phyloP scores from a whole-genome alignment of 768 basidiomycete genomes.

The Pisolithus albus region DNA sequence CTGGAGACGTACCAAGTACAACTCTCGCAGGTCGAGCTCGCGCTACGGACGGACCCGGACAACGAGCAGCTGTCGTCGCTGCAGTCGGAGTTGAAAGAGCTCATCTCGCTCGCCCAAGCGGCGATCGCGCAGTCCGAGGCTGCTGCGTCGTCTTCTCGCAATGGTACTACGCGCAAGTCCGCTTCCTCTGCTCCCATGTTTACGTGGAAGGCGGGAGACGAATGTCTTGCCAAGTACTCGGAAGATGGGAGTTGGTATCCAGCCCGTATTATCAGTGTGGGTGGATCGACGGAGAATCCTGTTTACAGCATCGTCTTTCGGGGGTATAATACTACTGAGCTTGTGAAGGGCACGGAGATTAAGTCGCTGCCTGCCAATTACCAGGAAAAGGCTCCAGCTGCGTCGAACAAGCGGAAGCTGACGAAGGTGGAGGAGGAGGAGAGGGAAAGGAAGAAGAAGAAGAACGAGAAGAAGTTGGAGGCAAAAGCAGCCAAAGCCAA shows the following conservation, averaged over 20 bases:
- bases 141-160: slow-evolving; percentile 52
- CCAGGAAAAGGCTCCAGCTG: slow-evolving; percentile 31
- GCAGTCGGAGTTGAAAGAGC: slow-evolving; percentile 71
- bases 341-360: slow-evolving; percentile 64
- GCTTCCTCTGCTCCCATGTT: slow-evolving; percentile 42
- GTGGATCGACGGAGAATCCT: slow-evolving; percentile 73
- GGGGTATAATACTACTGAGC: slow-evolving; percentile 86
- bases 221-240: slow-evolving; percentile 81
- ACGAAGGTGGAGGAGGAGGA: slow-evolving; percentile 80
- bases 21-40: slow-evolving; percentile 80
- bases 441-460: slow-evolving; percentile 85
- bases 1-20: slow-evolving; percentile 88
- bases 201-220: slow-evolving; percentile 75
- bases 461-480: slow-evolving; percentile 91
- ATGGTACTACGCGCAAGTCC: slow-evolving; percentile 51
- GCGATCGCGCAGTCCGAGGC: slow-evolving; percentile 63
- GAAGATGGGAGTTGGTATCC: slow-evolving; percentile 84
- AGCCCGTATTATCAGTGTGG: slow-evolving; percentile 78
- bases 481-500: slow-evolving; percentile 78
- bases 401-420: slow-evolving; percentile 68
- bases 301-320: slow-evolving; percentile 89
- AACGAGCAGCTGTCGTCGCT: slow-evolving; percentile 70
- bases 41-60: slow-evolving; percentile 66
- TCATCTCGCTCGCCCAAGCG: slow-evolving; percentile 72
- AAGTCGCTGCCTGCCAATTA: slow-evolving; percentile 62